A percentile compares a stretch with the other conserved stretches of the same genome.
phyloP scores from a whole-genome alignment of 257 asterid species.

The Avicennia marina region DNA sequence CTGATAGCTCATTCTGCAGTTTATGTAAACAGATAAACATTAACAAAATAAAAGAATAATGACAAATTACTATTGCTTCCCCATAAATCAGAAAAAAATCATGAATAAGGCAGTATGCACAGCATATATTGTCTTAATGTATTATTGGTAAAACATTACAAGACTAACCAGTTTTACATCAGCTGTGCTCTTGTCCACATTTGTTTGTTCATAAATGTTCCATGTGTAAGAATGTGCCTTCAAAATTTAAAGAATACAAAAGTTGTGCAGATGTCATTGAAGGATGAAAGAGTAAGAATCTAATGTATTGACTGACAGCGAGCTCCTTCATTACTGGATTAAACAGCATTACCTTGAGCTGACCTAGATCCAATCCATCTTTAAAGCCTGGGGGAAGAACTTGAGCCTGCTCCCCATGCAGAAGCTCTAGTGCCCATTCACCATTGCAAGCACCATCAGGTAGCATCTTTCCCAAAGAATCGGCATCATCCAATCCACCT shows the following conservation, averaged over 20 bases:
- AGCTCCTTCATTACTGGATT: conserved; percentile 13
- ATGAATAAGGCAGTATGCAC: not conserved
- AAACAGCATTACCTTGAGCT: conserved; percentile 57
- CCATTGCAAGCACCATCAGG: conserved; percentile 87
- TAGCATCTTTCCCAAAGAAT: conserved; percentile 55
- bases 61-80: conserved; percentile 6
- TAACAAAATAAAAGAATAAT: conserved; percentile 25
- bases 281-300: not conserved
- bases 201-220: conserved; percentile 42
- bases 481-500: conserved; percentile 72
- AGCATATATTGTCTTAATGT: not conserved
- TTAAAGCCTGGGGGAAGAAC: conserved; percentile 71
- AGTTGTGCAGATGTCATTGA: conserved; percentile 8
- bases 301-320: conserved; percentile 1
- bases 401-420: conserved; percentile 74
- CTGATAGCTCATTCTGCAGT: conserved; percentile 79
- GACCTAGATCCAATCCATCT: conserved; percentile 73
- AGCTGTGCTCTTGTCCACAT: conserved; percentile 29
- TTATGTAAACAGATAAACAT: conserved; percentile 15
- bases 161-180: conserved; percentile 60
- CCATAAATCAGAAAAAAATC: conserved; percentile 6
- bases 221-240: conserved; percentile 64
- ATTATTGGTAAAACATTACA: conserved; percentile 4
- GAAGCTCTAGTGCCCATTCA: conserved; percentile 79
- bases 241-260: conserved; percentile 24